A percentile compares a stretch with the other conserved stretches of the same genome.
Evolutionary conservation across 495 filamentous ascomycete genomes (phyloP).

Genomic region (Daldinia concentrica): DNA sequence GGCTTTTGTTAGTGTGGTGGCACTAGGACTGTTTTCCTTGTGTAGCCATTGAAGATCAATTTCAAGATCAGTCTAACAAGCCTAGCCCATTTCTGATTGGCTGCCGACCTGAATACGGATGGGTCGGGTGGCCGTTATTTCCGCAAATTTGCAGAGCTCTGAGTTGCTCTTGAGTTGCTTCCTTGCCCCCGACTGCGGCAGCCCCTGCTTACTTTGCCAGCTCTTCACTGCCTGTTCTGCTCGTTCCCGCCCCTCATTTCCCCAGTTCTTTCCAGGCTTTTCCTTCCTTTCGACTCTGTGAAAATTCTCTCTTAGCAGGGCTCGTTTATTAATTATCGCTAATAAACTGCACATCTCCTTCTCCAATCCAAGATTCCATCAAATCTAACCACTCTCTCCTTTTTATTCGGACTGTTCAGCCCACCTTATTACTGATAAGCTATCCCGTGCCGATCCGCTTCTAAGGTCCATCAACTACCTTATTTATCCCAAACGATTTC

Average conservation of each 20-base stretch:
- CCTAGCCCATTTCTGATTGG: conserved; percentile 20
- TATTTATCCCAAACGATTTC: conserved; percentile 36
- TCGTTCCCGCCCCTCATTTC: conserved; percentile 33
- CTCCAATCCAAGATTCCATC: conserved; percentile 19
- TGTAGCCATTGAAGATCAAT: conserved; percentile 44
- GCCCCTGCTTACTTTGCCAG: conserved; percentile 26
- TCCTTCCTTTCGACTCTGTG: conserved; percentile 18
- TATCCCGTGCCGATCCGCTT: conserved; percentile 34
- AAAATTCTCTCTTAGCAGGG: conserved; percentile 29
- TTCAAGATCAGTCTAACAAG: conserved; percentile 41
- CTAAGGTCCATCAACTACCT: conserved; percentile 25
- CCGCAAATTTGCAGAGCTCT: conserved; percentile 46
- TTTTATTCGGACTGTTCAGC: conserved; percentile 25
- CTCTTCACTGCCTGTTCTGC: conserved; percentile 8
- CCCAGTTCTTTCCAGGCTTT: conserved; percentile 36
- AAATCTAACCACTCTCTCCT: conserved; percentile 30
- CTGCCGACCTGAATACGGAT: conserved; percentile 36
- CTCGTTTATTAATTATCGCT: conserved; percentile 39
- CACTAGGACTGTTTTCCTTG: conserved; percentile 45
- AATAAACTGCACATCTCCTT: conserved; percentile 32
- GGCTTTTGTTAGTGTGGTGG: conserved; percentile 32
- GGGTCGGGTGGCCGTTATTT: conserved; percentile 49
- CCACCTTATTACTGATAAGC: conserved; percentile 39
- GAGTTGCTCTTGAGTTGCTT: conserved; percentile 12
- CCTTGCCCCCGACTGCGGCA: conserved; percentile 31